A percentile compares a stretch with the other conserved stretches of the same genome.
Evolutionary conservation across 1,139 yeast species (phyloP).

Genomic region (Diutina catenulata): DNA sequence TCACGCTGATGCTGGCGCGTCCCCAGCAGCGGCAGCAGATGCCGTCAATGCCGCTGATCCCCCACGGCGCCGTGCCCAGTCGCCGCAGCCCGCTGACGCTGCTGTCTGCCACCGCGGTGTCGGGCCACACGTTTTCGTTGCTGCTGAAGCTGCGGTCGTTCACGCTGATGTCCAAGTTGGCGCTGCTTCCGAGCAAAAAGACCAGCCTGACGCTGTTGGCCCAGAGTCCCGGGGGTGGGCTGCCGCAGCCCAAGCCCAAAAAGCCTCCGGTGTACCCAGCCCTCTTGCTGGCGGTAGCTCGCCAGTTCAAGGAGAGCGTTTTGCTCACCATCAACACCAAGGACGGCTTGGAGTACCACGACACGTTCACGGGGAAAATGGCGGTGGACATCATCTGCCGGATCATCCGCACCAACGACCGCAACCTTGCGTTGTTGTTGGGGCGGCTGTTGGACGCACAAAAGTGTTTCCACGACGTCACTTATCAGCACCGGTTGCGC

Average conservation of each 20-base stretch:
- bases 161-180: slow-evolving; percentile 30
- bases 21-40: neutral
- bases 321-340: slow-evolving; percentile 71
- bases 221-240: neutral
- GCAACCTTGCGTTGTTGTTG: slow-evolving; percentile 76
- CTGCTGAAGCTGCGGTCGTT: slow-evolving; percentile 33
- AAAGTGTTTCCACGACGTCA: slow-evolving; percentile 87
- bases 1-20: neutral
- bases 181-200: slow-evolving; percentile 29
- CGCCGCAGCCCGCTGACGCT: slow-evolving; percentile 4
- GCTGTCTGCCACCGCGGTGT: slow-evolving; percentile 3
- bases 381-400: slow-evolving; percentile 85
- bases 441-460: slow-evolving; percentile 95
- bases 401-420: slow-evolving; percentile 79
- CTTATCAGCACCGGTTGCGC: slow-evolving; percentile 84
- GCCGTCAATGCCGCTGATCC: neutral
- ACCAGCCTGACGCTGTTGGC: slow-evolving; percentile 7
- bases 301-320: slow-evolving; percentile 59
- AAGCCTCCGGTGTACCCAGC: slow-evolving; percentile 82
- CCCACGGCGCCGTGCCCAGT: neutral
- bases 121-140: slow-evolving; percentile 24
- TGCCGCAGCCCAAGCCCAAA: slow-evolving; percentile 18
- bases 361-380: slow-evolving; percentile 88
- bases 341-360: slow-evolving; percentile 91
- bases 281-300: slow-evolving; percentile 73